Conservation (phyloP, 2,329 filamentous ascomycete species). For the Raffaelea deltoideospora region DNA sequence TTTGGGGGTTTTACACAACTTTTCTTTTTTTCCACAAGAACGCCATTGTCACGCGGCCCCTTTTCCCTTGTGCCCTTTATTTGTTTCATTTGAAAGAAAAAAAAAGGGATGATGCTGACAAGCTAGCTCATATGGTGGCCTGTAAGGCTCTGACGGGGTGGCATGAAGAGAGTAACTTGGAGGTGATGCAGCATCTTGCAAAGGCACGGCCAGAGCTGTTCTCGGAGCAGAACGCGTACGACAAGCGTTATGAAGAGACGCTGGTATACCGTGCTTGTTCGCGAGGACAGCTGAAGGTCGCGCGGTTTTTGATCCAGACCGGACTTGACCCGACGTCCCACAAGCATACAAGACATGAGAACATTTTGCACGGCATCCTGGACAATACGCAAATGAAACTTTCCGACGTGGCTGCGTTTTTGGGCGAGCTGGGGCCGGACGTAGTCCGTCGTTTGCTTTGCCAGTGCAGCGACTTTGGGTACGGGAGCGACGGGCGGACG, state of each 20-base stretch:
- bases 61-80: too few relatives aligned
- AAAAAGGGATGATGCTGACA: slow-evolving; percentile 4
- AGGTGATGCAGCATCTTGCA: slow-evolving; percentile 51
- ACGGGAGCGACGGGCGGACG: slow-evolving; percentile 41
- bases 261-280: slow-evolving; percentile 54
- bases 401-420: too few relatives aligned
- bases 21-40: too few relatives aligned
- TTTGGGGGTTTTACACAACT: too few relatives aligned
- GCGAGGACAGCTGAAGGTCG: slow-evolving; percentile 35
- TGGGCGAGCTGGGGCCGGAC: too few relatives aligned
- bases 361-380: slow-evolving; percentile 50
- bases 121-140: slow-evolving; percentile 42
- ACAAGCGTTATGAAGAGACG: too few relatives aligned
- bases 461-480: slow-evolving; percentile 44
- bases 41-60: too few relatives aligned
- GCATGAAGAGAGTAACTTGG: slow-evolving; percentile 25
- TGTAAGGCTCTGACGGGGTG: slow-evolving; percentile 46
- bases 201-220: slow-evolving; percentile 45
- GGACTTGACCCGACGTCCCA: slow-evolving; percentile 56
- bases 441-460: slow-evolving; percentile 40
- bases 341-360: slow-evolving; percentile 39
- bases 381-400: slow-evolving; percentile 16
- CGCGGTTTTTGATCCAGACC: slow-evolving; percentile 46
- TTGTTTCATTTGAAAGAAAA: too few relatives aligned
- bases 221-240: slow-evolving; percentile 41